These are phyloP conservation scores for Microdochium paspali DNA, from an alignment of 2,329 filamentous ascomycete species.

Conservation along the genomic window DNA sequence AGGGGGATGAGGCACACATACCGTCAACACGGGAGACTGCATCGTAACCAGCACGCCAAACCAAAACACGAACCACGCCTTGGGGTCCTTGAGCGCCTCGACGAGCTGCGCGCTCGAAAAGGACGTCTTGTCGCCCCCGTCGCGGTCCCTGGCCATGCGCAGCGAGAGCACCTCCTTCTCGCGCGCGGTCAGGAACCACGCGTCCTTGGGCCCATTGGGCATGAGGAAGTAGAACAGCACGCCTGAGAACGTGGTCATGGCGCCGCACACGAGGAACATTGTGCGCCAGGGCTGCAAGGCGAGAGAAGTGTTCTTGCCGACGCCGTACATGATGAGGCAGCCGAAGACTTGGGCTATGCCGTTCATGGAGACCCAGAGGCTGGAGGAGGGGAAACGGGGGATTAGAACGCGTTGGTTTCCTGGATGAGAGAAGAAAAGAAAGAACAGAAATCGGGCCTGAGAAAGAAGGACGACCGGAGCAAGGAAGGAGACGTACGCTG, in stretches of 20 bases:
- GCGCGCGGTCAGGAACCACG: slow-evolving; percentile 35
- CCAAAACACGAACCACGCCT: slow-evolving; percentile 32
- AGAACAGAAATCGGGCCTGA: too few species aligned
- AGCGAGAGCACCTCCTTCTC: slow-evolving; percentile 30
- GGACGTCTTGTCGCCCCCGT: slow-evolving; percentile 24
- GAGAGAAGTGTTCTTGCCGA: slow-evolving; percentile 29
- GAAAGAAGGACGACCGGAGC: too few species aligned
- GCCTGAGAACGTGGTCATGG: slow-evolving; percentile 30
- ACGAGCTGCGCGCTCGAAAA: slow-evolving; percentile 32
- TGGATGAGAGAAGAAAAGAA: too few species aligned
- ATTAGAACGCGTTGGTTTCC: too few species aligned
- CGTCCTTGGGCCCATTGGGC: slow-evolving; percentile 32
- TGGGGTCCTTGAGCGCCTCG: slow-evolving; percentile 31
- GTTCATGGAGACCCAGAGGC: slow-evolving; percentile 33
- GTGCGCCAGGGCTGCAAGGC: slow-evolving; percentile 33
- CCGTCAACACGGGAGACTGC: slow-evolving; percentile 32
- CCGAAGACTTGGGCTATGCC: slow-evolving; percentile 35
- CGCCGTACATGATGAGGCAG: slow-evolving; percentile 38
- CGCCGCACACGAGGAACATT: slow-evolving; percentile 40
- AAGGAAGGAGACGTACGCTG: slow-evolving; percentile 9
- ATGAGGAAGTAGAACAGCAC: slow-evolving; percentile 34
- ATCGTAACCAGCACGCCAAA: slow-evolving; percentile 37
- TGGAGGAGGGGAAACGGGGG: slow-evolving; percentile 5
- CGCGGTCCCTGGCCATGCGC: slow-evolving; percentile 20
- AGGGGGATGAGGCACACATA: slow-evolving; percentile 5